These are phyloP conservation scores for Panicum hallii DNA, from an alignment of 202 grass and related monocot genomes.

Conservation along the genomic window DNA sequence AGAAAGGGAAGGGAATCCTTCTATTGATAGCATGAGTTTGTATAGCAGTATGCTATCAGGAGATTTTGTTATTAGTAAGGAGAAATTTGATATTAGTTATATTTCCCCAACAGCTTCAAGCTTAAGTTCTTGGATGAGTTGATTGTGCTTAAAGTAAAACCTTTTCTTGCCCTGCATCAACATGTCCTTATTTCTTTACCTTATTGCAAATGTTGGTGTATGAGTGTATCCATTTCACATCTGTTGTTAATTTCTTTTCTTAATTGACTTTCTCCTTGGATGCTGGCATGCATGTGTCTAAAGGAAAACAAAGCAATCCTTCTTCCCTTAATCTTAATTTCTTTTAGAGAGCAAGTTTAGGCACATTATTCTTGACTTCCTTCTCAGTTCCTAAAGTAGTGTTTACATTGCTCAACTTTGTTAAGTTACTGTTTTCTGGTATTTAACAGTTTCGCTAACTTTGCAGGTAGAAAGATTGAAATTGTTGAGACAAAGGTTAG, in stretches of 20 bases:
- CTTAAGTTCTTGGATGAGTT: constrained; percentile 21
- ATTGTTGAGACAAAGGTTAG: constrained; percentile 70
- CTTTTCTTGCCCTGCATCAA: not conserved
- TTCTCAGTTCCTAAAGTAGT: not conserved
- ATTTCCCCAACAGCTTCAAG: not conserved
- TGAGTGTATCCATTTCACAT: constrained; percentile 1
- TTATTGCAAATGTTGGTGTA: constrained; percentile 5
- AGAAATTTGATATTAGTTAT: constrained; percentile 10
- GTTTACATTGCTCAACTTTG: constrained; percentile 26
- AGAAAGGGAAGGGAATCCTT: not conserved
- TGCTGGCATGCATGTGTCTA: not conserved
- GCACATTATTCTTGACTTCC: not conserved
- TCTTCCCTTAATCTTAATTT: constrained; percentile 1
- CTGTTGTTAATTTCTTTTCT: constrained; percentile 21
- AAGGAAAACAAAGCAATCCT: not conserved
- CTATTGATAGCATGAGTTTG: not conserved
- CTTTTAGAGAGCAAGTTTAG: constrained; percentile 7
- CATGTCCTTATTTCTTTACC: not conserved
- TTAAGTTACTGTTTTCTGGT: not conserved
- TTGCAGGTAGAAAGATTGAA: constrained; percentile 78
- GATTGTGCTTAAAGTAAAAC: not conserved
- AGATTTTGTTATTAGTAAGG: constrained; percentile 13
- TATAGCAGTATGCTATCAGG: not conserved
- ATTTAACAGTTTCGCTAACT: constrained; percentile 37
- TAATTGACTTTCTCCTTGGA: not conserved